Evolutionary conservation across 2,329 filamentous ascomycete species (phyloP).

Genomic region (Aspergillus udagawae): DNA sequence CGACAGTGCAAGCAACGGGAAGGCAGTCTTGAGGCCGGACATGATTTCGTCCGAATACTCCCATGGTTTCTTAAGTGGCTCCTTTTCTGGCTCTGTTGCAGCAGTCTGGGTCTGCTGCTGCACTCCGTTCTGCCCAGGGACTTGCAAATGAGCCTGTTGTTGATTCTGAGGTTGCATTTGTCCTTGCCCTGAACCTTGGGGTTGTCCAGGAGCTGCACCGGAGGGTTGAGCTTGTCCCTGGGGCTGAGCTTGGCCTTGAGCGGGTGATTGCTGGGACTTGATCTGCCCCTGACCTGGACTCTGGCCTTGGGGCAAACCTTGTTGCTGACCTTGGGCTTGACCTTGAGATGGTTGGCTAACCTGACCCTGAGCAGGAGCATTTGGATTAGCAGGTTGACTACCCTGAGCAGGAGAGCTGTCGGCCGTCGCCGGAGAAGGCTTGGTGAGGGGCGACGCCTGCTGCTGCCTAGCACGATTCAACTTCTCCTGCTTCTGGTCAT

Average conservation of each 20-base stretch:
- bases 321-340: slow-evolving; percentile 12
- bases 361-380: slow-evolving; percentile 24
- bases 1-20: slow-evolving; percentile 88
- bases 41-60: slow-evolving; percentile 95
- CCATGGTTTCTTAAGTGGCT: slow-evolving; percentile 74
- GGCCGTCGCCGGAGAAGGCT: slow-evolving; percentile 40
- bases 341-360: slow-evolving; percentile 21
- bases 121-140: slow-evolving; percentile 24
- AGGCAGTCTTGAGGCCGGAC: slow-evolving; percentile 91
- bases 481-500: slow-evolving; percentile 62
- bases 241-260: slow-evolving; percentile 10
- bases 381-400: slow-evolving; percentile 45
- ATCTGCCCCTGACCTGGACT: slow-evolving; percentile 10
- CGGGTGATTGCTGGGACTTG: slow-evolving; percentile 6
- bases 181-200: slow-evolving; percentile 20
- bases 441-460: slow-evolving; percentile 36
- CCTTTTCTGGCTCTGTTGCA: slow-evolving; percentile 32
- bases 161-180: slow-evolving; percentile 21
- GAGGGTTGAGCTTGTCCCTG: slow-evolving; percentile 1
- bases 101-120: slow-evolving; percentile 22
- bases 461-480: slow-evolving; percentile 63
- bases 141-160: slow-evolving; percentile 25
- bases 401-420: slow-evolving; percentile 44
- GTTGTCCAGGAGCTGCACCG: neutral
- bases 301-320: slow-evolving; percentile 14